Conservation (phyloP, 257 asterid genomes). For the Salvia splendens region DNA sequence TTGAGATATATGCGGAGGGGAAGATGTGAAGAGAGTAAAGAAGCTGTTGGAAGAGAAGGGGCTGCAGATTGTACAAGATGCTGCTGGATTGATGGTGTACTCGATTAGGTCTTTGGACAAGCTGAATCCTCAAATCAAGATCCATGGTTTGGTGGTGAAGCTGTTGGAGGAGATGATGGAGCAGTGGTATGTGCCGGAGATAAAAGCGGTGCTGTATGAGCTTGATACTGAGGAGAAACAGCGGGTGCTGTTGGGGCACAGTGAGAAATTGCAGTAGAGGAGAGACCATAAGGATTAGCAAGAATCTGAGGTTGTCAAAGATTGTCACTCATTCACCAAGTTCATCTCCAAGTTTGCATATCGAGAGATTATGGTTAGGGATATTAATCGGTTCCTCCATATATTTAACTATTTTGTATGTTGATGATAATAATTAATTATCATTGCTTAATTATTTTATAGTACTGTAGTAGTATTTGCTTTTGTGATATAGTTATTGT, state of each 20-base stretch:
- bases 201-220: conserved; percentile 67
- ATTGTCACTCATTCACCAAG: too few species aligned
- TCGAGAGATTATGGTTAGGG: conserved; percentile 76
- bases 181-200: conserved; percentile 71
- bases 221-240: conserved; percentile 33
- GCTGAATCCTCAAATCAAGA: conserved; percentile 45
- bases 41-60: conserved; percentile 68
- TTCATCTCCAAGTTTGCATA: conserved; percentile 57
- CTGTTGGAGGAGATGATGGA: conserved; percentile 75
- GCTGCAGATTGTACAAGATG: conserved; percentile 41
- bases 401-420: conserved; percentile 26
- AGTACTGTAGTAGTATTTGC: background rate
- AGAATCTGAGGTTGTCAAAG: too few species aligned
- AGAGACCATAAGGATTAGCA: too few species aligned
- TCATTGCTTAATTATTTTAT: too few species aligned
- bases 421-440: background rate
- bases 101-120: too few species aligned
- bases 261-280: conserved; percentile 78
- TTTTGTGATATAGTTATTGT: too few species aligned
- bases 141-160: conserved; percentile 60
- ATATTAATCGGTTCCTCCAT: conserved; percentile 67
- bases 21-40: conserved; percentile 68
- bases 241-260: conserved; percentile 73
- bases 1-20: conserved; percentile 77
- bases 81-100: too few species aligned